These are phyloP conservation scores for Aspergillus panamensis DNA, from an alignment of 495 filamentous ascomycete species.

Conservation along the genomic window DNA sequence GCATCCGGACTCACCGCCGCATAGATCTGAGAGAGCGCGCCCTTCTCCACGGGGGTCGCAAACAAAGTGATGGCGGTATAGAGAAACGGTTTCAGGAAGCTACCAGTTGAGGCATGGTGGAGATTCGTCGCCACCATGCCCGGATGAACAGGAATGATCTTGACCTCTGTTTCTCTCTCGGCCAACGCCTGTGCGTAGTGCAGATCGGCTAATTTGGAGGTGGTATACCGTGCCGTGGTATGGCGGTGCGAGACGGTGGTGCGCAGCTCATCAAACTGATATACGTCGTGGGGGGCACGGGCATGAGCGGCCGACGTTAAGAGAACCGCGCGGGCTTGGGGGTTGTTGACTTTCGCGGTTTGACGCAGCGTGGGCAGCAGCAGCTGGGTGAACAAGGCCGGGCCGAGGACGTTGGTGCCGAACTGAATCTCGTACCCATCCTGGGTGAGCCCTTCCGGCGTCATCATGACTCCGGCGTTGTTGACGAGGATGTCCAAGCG, in stretches of 20 bases:
- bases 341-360: background rate
- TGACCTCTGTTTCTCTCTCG: background rate
- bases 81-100: constrained; percentile 4
- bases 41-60: constrained; percentile 4
- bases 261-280: background rate
- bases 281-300: background rate
- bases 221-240: constrained; percentile 3
- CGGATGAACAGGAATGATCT: constrained; percentile 9
- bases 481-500: constrained; percentile 5
- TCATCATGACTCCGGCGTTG: constrained; percentile 8
- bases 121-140: constrained; percentile 10
- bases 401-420: constrained; percentile 4
- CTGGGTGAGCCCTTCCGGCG: background rate
- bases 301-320: background rate
- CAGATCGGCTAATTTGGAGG: constrained; percentile 4
- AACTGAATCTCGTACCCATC: constrained; percentile 4
- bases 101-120: background rate
- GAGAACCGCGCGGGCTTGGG: background rate
- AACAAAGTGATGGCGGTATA: background rate
- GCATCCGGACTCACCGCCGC: constrained; percentile 4
- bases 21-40: constrained; percentile 10
- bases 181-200: constrained; percentile 5
- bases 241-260: background rate
- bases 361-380: background rate
- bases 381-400: constrained; percentile 5